Evolutionary conservation across 306 rosid species (phyloP), one percentile per base, ranked within the genome.

Genomic region (Lithocarpus polystachyus): DNA sequence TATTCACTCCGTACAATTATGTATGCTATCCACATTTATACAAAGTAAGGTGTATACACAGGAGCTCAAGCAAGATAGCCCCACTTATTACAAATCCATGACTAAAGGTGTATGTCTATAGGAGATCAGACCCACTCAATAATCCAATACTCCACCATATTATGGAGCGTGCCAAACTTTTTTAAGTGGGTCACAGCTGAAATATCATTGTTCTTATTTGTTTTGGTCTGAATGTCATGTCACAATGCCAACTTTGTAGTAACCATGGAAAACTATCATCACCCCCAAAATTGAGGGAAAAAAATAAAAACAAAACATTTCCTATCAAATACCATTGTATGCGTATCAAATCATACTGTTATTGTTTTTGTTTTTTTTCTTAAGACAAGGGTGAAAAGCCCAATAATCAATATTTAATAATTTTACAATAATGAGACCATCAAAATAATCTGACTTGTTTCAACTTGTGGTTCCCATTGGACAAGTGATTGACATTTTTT

Each of bases 161-260:
- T 22, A 52, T 56, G 79, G 57, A 76, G 77, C 77, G 60, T 51
- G 77, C 77, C 74, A 72, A 53, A 62, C 43, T 9, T 56, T 33
- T 64, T 10, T 7, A 1, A 37, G 72, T 33, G 76, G 82, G 72
- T 70, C 82, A n/a, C 23, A 40, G 31, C 71, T 73, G 15, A 48
- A 81, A 74, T 29, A 72, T 78, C 74, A 81, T 69, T 62, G 57
- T 76, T 45, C 48, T 62, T 61, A 12, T 29, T 56, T 62, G 29
- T n/a, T 29, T 29, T 18, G 14, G 64, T 10, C 31, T 60, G 31
- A 28, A 1, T 18, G 55, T 18, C 33, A 73, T 4, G 31, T 56
- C 11, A 18, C 79, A 43, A 20, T 28, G 29, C 24, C 56, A 15
- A 48, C 17, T 12, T 12, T 3, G 53, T 48, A 12, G 31, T 29